Conservation (phyloP, 306 rosid genomes). For the Lathyrus oleraceus region DNA sequence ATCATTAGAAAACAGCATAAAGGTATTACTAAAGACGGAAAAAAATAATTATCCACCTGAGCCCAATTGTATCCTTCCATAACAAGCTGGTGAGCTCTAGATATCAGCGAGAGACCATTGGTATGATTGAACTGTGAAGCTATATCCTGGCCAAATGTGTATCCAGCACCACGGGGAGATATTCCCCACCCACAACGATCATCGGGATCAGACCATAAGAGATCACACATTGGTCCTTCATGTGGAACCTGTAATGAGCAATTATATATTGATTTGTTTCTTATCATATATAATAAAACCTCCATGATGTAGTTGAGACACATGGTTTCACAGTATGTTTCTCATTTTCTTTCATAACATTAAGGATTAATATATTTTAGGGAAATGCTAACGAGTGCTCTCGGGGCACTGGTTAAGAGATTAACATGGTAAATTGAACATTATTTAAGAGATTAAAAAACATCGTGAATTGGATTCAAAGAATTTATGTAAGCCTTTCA, state of each 20-base stretch:
- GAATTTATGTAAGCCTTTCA: too few relatives aligned
- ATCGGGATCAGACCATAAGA: conserved; percentile 98
- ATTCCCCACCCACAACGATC: conserved; percentile 99
- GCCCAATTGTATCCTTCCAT: conserved; percentile 99
- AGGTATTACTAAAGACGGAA: conserved; percentile 1
- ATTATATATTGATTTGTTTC: too few relatives aligned
- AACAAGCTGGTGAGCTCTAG: conserved; percentile 98
- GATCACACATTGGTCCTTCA: conserved; percentile 99
- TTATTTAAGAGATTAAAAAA: too few relatives aligned
- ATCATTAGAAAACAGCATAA: conserved; percentile 24
- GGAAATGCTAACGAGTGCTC: too few relatives aligned
- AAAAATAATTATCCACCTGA: conserved; percentile 56
- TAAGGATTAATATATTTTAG: too few relatives aligned
- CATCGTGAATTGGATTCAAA: too few relatives aligned
- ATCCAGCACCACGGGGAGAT: conserved; percentile 99
- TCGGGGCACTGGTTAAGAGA: too few relatives aligned
- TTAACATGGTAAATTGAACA: too few relatives aligned
- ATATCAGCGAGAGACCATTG: conserved; percentile 89
- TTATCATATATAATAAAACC: too few relatives aligned
- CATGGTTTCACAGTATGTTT: too few relatives aligned
- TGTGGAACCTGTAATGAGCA: conserved; percentile 81
- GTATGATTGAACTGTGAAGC: conserved; percentile 92
- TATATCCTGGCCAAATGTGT: conserved; percentile 98
- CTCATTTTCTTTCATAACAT: too few relatives aligned
- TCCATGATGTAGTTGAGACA: too few relatives aligned